Percentiles rank a stretch among this genome's conserved stretches.
phyloP scores from a whole-genome alignment of 331 rosid genomes.

The Cydonia oblonga region DNA sequence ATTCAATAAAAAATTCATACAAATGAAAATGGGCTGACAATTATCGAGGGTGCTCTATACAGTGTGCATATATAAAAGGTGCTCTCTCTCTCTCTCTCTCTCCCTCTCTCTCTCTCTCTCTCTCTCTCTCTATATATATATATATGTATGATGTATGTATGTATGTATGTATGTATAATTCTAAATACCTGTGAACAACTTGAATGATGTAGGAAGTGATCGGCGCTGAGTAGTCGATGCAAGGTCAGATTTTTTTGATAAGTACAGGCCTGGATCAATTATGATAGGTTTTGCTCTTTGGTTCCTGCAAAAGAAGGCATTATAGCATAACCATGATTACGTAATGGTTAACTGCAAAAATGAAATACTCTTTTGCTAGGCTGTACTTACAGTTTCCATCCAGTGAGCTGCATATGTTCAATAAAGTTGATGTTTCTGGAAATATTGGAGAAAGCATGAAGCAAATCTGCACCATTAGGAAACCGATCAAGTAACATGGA shows the following conservation, averaged over 20 bases:
- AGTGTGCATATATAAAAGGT: not conserved
- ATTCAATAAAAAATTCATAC: not conserved
- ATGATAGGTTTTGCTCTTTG: constrained; percentile 91
- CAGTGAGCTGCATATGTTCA: constrained; percentile 59
- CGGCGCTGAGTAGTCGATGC: constrained; percentile 77
- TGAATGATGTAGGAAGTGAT: constrained; percentile 81
- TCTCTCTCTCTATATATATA: no score
- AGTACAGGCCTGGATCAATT: constrained; percentile 86
- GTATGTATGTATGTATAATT: not conserved
- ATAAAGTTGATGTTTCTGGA: constrained; percentile 81
- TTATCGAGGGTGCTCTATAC: not conserved
- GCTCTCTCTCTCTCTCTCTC: no score
- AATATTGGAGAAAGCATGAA: constrained; percentile 70
- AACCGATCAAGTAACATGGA: constrained; percentile 8
- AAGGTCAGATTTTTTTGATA: constrained; percentile 78
- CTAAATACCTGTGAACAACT: constrained; percentile 63
- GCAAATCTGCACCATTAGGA: constrained; percentile 59
- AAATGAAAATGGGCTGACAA: not conserved
- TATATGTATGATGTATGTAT: no score
- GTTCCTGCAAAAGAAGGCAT: constrained; percentile 39
- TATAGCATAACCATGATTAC: constrained; percentile 5
- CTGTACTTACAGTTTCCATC: constrained; percentile 85
- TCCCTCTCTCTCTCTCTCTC: no score
- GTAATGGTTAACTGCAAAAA: not conserved
- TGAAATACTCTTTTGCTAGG: not conserved